These are phyloP conservation scores for Fusarium neocosmosporiellum DNA, from an alignment of 2,329 filamentous ascomycete genomes.

Conservation along the genomic window DNA sequence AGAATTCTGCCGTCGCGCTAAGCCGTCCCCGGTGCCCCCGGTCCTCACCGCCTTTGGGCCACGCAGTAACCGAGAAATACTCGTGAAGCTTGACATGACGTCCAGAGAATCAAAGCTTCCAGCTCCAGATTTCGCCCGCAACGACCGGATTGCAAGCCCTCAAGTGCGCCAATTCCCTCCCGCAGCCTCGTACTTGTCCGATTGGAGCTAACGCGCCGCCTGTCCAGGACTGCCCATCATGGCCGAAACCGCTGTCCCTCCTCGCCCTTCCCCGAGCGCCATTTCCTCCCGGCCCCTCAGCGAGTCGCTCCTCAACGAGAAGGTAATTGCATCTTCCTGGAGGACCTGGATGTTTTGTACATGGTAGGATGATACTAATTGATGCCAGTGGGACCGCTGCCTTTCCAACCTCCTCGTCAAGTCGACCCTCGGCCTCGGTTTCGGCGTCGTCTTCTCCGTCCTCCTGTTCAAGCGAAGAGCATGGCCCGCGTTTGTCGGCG, in stretches of 20 bases:
- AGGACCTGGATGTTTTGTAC: background rate
- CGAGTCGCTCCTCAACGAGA: slow-evolving; percentile 98
- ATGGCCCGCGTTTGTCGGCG: slow-evolving; percentile 95
- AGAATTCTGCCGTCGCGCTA: slow-evolving; percentile 57
- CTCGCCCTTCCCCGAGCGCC: slow-evolving; percentile 67
- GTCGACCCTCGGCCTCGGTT: slow-evolving; percentile 93
- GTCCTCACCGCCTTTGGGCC: slow-evolving; percentile 58
- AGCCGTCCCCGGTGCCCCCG: slow-evolving; percentile 33
- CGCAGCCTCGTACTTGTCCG: background rate
- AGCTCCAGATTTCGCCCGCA: slow-evolving; percentile 43
- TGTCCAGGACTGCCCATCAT: slow-evolving; percentile 53
- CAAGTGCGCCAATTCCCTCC: slow-evolving; percentile 40
- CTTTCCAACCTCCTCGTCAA: slow-evolving; percentile 98
- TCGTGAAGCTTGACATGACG: slow-evolving; percentile 53
- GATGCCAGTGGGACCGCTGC: slow-evolving; percentile 91
- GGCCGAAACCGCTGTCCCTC: slow-evolving; percentile 61
- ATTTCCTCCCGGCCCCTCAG: slow-evolving; percentile 88
- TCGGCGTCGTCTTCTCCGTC: slow-evolving; percentile 98
- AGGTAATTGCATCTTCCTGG: slow-evolving; percentile 71
- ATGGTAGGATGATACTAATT: slow-evolving; percentile 33
- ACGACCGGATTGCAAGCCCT: slow-evolving; percentile 36
- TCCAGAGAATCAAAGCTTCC: slow-evolving; percentile 37
- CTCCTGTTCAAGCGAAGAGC: slow-evolving; percentile 97
- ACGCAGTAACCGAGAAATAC: slow-evolving; percentile 52
- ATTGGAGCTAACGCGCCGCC: slow-evolving; percentile 37